Conservation (phyloP, 306 rosid species). For the Gleditsia sinensis region DNA sequence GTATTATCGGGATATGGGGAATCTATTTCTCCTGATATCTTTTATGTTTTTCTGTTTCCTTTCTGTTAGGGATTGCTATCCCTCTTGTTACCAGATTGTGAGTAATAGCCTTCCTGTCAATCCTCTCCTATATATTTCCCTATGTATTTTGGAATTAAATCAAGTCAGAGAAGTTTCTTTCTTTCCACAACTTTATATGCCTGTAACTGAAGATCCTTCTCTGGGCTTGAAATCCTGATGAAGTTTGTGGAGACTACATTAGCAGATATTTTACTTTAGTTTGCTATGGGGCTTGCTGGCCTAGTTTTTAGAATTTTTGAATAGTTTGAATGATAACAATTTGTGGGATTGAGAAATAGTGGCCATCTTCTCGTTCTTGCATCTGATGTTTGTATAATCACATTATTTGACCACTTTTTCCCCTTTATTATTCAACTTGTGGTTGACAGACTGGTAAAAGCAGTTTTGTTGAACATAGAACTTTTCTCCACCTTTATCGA, state of each 20-base stretch:
- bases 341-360: background rate
- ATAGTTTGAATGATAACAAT: conserved; percentile 13
- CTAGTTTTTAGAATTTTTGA: conserved; percentile 2
- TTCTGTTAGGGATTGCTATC: too few species aligned
- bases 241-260: conserved; percentile 9
- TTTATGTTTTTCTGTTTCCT: too few species aligned
- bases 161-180: too few species aligned
- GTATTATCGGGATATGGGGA: too few species aligned
- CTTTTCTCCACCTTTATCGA: conserved; percentile 85
- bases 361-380: background rate
- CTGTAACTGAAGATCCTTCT: background rate
- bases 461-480: conserved; percentile 94
- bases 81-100: too few species aligned
- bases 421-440: conserved; percentile 14
- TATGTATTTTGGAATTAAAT: too few species aligned
- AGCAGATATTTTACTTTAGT: background rate
- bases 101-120: too few species aligned
- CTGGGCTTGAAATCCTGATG: background rate
- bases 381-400: background rate
- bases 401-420: background rate
- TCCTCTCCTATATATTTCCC: too few species aligned
- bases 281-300: background rate
- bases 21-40: too few species aligned
- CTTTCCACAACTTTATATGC: too few species aligned
- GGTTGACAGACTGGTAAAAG: conserved; percentile 89